Conservation (phyloP, 805 yeast genomes). For the Komagataella mondaviorum region DNA sequence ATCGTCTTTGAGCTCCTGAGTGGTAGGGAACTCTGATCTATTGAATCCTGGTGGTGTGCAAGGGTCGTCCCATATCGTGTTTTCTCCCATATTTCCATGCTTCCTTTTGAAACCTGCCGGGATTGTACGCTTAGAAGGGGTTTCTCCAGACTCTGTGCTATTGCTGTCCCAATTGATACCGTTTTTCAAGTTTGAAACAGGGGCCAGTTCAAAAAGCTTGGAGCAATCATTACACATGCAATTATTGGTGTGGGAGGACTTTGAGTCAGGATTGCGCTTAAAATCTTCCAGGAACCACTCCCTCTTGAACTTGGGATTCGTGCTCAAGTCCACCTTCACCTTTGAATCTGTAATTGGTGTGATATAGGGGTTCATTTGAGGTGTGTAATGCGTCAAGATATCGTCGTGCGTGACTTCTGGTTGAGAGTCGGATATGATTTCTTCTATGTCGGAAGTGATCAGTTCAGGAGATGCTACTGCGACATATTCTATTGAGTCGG, state of each 20-base stretch:
- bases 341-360: not conserved
- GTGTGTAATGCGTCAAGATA: not conserved
- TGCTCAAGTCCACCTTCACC: constrained; percentile 10
- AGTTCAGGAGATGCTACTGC: not conserved
- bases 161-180: not conserved
- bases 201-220: not conserved
- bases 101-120: not conserved
- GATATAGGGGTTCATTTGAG: not conserved
- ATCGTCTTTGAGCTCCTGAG: constrained; percentile 33
- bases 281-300: constrained; percentile 24
- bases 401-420: not conserved
- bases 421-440: not conserved
- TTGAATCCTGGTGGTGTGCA: constrained; percentile 45
- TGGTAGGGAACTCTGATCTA: constrained; percentile 42
- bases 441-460: not conserved
- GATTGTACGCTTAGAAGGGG: not conserved
- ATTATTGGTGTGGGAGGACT: not conserved
- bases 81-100: constrained; percentile 6
- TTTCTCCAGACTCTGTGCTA: not conserved
- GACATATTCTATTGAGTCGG: not conserved
- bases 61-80: constrained; percentile 17
- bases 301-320: constrained; percentile 12
- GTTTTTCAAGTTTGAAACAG: not conserved
- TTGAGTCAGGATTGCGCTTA: constrained; percentile 13
- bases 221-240: constrained; percentile 1